These are phyloP conservation scores for Aureobasidium sp. DNA, from an alignment of 2,329 filamentous ascomycete genomes.

Conservation along the genomic window DNA sequence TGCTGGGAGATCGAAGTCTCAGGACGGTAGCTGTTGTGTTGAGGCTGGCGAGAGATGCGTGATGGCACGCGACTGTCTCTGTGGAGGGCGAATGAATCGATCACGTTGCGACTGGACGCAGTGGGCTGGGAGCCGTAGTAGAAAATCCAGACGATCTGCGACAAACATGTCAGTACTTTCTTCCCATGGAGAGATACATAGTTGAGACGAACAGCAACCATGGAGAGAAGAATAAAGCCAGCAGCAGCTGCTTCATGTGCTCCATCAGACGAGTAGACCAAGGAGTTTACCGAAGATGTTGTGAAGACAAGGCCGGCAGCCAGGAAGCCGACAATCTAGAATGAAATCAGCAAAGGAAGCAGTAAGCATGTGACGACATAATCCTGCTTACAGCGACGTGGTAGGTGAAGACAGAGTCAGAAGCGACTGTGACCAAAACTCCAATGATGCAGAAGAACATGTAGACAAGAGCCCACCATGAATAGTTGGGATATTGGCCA, in stretches of 20 bases:
- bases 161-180: not conserved
- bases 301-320: constrained; percentile 76
- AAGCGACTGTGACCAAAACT: constrained; percentile 74
- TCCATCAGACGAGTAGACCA: constrained; percentile 69
- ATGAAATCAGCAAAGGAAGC: not conserved
- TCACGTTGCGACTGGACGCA: constrained; percentile 77
- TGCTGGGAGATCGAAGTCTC: constrained; percentile 72
- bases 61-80: constrained; percentile 64
- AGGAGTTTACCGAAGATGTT: constrained; percentile 75
- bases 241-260: constrained; percentile 76
- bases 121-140: constrained; percentile 94
- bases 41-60: constrained; percentile 62
- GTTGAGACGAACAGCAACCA: constrained; percentile 67
- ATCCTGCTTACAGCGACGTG: constrained; percentile 63
- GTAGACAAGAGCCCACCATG: constrained; percentile 87
- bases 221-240: constrained; percentile 88
- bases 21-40: constrained; percentile 64
- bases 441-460: constrained; percentile 76
- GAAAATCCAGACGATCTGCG: constrained; percentile 93
- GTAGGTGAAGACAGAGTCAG: constrained; percentile 78
- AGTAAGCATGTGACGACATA: not conserved
- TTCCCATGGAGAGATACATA: not conserved
- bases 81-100: constrained; percentile 90
- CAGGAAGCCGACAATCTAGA: constrained; percentile 75
- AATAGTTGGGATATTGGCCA: constrained; percentile 68